These are phyloP conservation scores for Corynascus novoguineensis DNA, from an alignment of 495 filamentous ascomycete genomes.

Conservation along the genomic window DNA sequence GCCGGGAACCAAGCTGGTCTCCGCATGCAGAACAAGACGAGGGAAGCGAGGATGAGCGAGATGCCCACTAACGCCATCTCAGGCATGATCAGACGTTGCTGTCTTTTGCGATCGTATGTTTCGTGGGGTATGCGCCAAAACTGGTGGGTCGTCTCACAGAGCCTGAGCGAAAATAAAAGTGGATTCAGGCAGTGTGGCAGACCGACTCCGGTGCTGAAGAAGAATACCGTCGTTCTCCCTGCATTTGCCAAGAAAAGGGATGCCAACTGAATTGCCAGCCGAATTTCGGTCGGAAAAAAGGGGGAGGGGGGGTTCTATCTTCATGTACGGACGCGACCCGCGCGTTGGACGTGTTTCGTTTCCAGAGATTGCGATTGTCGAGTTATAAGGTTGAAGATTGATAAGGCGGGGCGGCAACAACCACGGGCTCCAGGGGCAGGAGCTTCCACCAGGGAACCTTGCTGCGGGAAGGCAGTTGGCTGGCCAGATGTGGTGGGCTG, in stretches of 20 bases:
- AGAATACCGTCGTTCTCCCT: neutral
- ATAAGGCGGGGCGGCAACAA: neutral
- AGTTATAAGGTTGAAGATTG: neutral
- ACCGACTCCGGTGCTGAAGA: neutral
- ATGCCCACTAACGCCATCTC: slow-evolving; percentile 50
- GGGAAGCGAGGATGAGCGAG: slow-evolving; percentile 49
- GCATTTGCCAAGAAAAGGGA: neutral
- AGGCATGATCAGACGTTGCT: slow-evolving; percentile 10
- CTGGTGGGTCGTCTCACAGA: neutral
- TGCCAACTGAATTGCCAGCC: neutral
- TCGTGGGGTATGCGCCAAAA: slow-evolving; percentile 7
- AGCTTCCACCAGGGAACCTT: neutral
- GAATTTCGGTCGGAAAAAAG: neutral
- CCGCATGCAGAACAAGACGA: slow-evolving; percentile 47
- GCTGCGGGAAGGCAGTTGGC: neutral
- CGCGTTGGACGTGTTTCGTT: slow-evolving; percentile 2
- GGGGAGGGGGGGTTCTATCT: no score
- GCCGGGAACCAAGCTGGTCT: slow-evolving; percentile 39
- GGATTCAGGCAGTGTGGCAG: neutral
- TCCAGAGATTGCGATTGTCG: slow-evolving; percentile 11
- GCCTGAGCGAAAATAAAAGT: neutral
- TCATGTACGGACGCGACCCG: neutral
- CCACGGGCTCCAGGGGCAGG: neutral
- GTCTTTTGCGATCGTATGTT: slow-evolving; percentile 21
- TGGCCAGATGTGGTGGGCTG: slow-evolving; percentile 2